Evolutionary conservation across 2,329 filamentous ascomycete species (phyloP), one percentile per base, ranked within the genome.

Genomic region (Xylaria polymorpha): DNA sequence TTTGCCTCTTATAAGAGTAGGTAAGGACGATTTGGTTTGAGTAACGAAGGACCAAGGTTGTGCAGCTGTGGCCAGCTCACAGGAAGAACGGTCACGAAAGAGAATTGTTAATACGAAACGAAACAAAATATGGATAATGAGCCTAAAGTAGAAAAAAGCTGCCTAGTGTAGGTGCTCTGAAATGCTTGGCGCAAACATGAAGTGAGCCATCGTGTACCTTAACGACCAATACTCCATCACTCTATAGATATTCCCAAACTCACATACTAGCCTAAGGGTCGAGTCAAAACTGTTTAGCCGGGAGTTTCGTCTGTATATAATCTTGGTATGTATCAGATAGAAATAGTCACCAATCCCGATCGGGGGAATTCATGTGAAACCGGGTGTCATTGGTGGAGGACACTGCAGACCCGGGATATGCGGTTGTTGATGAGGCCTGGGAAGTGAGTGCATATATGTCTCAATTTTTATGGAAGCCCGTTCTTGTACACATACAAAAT

Each of bases 401-500:
- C 12, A 50, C 46, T 29, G 8, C 4, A 29, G 22, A 2, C 14
- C 22, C 6, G 9, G 29, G 48, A 32, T 18, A 51, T 51, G 48
- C 14, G 48, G 48, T 32, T 51, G 15, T 51, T 20, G 20, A 37
- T 14, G 25, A 59, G 37, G 48, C 39, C 57, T 37, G 20, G 14
- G 41, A 46, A n/a, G 20, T 56, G 22, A n/a, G 20, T 56, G 22
- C n/a, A 60, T 60, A 50, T 1, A 32, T 44, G 35, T 46, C 41
- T 53, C 41, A n/a, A 39, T 22, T 50, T 20, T 32, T 51, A 25
- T 25, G 37, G 51, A n/a, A 37, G 32, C 44, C 32, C 50, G 46
- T 60, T 46, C 39, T 39, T 7, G n/a, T 53, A 37, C 44, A 8
- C 18, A 20, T 25, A 59, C 15, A 6, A 60, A 9, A 22, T n/a